Conservation (phyloP, 2,329 filamentous ascomycete species). For the Rutstroemia sp. region DNA sequence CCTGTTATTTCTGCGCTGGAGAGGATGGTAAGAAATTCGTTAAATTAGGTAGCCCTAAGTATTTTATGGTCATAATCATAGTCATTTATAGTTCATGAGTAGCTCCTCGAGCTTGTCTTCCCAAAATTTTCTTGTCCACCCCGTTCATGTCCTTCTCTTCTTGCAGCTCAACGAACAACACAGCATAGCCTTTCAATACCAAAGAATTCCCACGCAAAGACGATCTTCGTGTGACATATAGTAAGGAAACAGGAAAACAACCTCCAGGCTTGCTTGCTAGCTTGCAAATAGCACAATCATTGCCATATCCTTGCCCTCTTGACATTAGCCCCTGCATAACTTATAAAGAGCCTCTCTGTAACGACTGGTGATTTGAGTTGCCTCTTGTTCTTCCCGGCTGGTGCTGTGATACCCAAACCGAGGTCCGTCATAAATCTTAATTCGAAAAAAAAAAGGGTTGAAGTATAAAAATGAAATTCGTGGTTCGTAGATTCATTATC, state of each 20-base stretch:
- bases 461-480: background rate
- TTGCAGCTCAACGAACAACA: background rate
- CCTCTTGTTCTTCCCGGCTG: conserved; percentile 26
- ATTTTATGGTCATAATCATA: background rate
- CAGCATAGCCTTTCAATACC: background rate
- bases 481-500: background rate
- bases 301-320: background rate
- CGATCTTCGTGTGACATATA: background rate
- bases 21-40: conserved; percentile 2
- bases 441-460: background rate
- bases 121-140: too few species aligned
- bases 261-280: conserved; percentile 24
- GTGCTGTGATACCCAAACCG: conserved; percentile 28
- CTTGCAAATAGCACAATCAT: conserved; percentile 22
- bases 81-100: background rate
- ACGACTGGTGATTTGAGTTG: conserved; percentile 27
- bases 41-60: conserved; percentile 4
- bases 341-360: conserved; percentile 19
- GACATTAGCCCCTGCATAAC: background rate
- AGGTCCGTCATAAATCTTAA: conserved; percentile 19
- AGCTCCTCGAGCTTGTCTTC: too few species aligned
- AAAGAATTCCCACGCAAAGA: background rate
- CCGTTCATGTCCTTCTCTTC: background rate
- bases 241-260: conserved; percentile 11
- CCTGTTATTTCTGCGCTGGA: too few species aligned